Evolutionary conservation across 176 grass and related monocot genomes (phyloP).

Genomic region (Phoenix roebelenii): DNA sequence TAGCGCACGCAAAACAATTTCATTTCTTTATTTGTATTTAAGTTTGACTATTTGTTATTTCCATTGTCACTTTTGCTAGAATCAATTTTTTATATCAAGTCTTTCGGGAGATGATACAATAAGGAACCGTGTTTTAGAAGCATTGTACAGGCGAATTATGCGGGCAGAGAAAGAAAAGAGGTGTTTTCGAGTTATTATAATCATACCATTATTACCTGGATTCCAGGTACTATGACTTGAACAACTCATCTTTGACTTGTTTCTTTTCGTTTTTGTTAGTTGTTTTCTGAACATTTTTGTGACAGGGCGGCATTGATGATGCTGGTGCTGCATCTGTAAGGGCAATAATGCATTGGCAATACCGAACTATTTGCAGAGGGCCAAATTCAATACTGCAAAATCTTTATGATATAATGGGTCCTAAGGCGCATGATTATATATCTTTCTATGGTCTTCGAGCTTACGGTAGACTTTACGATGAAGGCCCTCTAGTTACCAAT

Average conservation of each 20-base stretch:
- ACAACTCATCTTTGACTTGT: conserved; percentile 1
- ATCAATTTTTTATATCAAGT: conserved; percentile 98
- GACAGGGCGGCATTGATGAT: conserved; percentile 97
- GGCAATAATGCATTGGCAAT: conserved; percentile 99
- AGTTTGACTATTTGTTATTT: background rate
- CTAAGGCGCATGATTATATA: conserved; percentile 84
- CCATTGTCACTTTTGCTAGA: conserved; percentile 34
- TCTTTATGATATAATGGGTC: conserved; percentile 71
- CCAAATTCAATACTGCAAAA: conserved; percentile 95
- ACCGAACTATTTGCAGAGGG: conserved; percentile 90
- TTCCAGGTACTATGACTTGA: conserved; percentile 61
- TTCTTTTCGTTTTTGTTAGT: background rate
- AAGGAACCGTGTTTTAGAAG: conserved; percentile 90
- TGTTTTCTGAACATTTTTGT: background rate
- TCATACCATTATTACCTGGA: conserved; percentile 93
- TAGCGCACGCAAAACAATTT: background rate
- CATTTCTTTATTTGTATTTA: background rate
- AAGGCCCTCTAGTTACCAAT: conserved; percentile 76
- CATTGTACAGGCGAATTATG: conserved; percentile 77
- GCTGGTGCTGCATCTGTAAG: conserved; percentile 90
- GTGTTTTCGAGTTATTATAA: conserved; percentile 64
- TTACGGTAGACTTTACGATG: conserved; percentile 64
- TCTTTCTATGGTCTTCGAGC: conserved; percentile 95
- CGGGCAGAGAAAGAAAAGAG: conserved; percentile 76
- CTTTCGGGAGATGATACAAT: conserved; percentile 89